Evolutionary conservation across 2,329 filamentous ascomycete genomes (phyloP).

Genomic region (Pezicula rhizophila): DNA sequence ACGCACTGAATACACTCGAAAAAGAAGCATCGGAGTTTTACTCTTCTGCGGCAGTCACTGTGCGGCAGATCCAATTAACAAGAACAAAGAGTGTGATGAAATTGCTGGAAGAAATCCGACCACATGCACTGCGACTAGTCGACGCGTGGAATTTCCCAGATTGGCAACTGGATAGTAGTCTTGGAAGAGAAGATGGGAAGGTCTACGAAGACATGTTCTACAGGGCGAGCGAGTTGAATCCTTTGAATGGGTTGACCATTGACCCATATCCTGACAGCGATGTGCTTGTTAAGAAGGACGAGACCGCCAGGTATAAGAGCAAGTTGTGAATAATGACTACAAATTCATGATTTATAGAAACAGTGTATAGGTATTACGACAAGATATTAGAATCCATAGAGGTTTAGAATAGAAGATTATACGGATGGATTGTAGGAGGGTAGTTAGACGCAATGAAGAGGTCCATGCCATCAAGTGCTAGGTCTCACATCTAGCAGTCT

Average conservation of each 20-base stretch:
- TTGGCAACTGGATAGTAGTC: slow-evolving; percentile 67
- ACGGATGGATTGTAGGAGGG: too few relatives aligned
- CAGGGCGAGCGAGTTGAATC: slow-evolving; percentile 65
- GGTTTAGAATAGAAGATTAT: too few relatives aligned
- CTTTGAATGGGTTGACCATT: slow-evolving; percentile 64
- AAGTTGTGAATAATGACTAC: slow-evolving; percentile 36
- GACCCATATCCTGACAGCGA: slow-evolving; percentile 64
- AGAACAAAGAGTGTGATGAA: slow-evolving; percentile 63
- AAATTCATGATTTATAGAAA: not conserved
- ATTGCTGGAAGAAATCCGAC: slow-evolving; percentile 64
- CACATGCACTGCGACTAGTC: slow-evolving; percentile 65
- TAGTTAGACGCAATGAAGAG: too few relatives aligned
- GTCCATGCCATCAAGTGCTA: too few relatives aligned
- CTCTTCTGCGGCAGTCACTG: slow-evolving; percentile 60
- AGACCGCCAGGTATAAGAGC: slow-evolving; percentile 38
- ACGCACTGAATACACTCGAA: slow-evolving; percentile 61
- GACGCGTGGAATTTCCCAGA: slow-evolving; percentile 74
- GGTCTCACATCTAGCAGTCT: too few relatives aligned
- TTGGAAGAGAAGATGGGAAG: slow-evolving; percentile 66
- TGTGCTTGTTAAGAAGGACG: slow-evolving; percentile 55
- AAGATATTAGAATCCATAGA: too few relatives aligned
- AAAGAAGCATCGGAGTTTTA: slow-evolving; percentile 68
- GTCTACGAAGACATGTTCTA: slow-evolving; percentile 76
- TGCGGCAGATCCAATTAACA: slow-evolving; percentile 65
- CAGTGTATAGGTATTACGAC: slow-evolving; percentile 8